Conservation (phyloP, 2,329 filamentous ascomycete genomes). For the Epichloe glyceriae region DNA sequence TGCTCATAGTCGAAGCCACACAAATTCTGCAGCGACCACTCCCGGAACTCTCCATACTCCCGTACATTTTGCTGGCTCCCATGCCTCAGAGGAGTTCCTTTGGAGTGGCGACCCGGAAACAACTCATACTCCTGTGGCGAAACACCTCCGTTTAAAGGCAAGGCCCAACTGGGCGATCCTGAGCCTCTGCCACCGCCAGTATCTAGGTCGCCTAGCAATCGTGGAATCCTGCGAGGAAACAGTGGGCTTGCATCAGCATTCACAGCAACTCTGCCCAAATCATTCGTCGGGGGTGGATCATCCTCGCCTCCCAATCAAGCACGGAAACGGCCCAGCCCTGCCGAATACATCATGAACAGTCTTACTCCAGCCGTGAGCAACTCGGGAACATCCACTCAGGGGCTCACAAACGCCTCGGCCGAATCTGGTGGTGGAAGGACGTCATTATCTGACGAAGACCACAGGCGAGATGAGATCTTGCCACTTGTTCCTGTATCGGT, state of each 20-base stretch:
- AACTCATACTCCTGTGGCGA: constrained; percentile 50
- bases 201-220: constrained; percentile 46
- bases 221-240: constrained; percentile 39
- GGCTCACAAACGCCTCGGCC: constrained; percentile 29
- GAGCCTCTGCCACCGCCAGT: constrained; percentile 38
- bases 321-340: constrained; percentile 47
- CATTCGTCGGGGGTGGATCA: constrained; percentile 24
- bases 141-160: constrained; percentile 41
- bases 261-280: constrained; percentile 40
- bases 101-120: constrained; percentile 40
- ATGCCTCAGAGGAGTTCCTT: constrained; percentile 40
- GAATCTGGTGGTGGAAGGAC: constrained; percentile 35
- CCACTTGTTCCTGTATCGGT: constrained; percentile 38
- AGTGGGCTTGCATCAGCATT: constrained; percentile 43
- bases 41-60: constrained; percentile 45
- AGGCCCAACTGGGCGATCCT: constrained; percentile 31
- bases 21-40: constrained; percentile 42
- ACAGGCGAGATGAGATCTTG: constrained; percentile 30
- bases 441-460: constrained; percentile 42
- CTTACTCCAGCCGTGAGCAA: constrained; percentile 35
- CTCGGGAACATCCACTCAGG: constrained; percentile 30
- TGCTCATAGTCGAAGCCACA: constrained; percentile 36
- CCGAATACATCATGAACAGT: constrained; percentile 44
- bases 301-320: constrained; percentile 31
- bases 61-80: constrained; percentile 39